A percentile compares a stretch with the other conserved stretches of the same genome.
These are phyloP conservation scores for Pestalotiopsis sp. DNA, from an alignment of 2,329 filamentous ascomycete genomes.

Conservation along the genomic window DNA sequence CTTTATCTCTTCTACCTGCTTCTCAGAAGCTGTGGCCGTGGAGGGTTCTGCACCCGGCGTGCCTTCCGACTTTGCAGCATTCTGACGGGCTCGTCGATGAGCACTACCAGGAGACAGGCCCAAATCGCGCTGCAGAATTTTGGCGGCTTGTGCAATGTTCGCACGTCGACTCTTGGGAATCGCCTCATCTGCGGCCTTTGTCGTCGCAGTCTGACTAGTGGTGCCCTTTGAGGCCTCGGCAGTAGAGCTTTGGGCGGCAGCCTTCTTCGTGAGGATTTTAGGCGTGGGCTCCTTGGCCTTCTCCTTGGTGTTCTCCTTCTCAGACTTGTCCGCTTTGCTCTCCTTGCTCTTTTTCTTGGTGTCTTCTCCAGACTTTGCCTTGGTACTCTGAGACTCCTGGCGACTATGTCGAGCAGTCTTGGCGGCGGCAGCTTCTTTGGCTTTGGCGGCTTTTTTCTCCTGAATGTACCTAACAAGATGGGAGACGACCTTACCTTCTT, in stretches of 20 bases:
- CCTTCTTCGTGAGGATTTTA: conserved; percentile 63
- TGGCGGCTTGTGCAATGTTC: conserved; percentile 63
- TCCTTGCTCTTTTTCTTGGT: conserved; percentile 60
- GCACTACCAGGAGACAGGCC: conserved; percentile 64
- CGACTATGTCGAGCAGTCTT: conserved; percentile 55
- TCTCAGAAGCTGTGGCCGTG: conserved; percentile 29
- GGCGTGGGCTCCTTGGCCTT: conserved; percentile 57
- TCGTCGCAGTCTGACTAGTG: conserved; percentile 35
- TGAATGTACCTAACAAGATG: conserved; percentile 88
- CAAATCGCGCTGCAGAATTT: conserved; percentile 65
- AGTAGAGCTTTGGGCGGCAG: conserved; percentile 47
- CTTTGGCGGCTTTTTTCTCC: conserved; percentile 75
- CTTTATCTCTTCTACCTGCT: conserved; percentile 22
- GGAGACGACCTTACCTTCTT: conserved; percentile 66
- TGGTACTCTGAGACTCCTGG: conserved; percentile 52
- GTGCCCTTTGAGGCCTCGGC: conserved; percentile 46
- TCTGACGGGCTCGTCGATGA: conserved; percentile 59
- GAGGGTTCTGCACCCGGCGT: conserved; percentile 37
- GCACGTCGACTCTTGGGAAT: conserved; percentile 56
- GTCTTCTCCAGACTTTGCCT: conserved; percentile 51
- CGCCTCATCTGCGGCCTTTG: conserved; percentile 33
- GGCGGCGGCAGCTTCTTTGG: conserved; percentile 30
- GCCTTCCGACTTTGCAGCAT: conserved; percentile 57
- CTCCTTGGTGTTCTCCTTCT: conserved; percentile 56
- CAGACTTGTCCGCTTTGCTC: conserved; percentile 59